Conservation (phyloP, 176 grass and related monocot genomes). For the Elaeis guineensis region DNA sequence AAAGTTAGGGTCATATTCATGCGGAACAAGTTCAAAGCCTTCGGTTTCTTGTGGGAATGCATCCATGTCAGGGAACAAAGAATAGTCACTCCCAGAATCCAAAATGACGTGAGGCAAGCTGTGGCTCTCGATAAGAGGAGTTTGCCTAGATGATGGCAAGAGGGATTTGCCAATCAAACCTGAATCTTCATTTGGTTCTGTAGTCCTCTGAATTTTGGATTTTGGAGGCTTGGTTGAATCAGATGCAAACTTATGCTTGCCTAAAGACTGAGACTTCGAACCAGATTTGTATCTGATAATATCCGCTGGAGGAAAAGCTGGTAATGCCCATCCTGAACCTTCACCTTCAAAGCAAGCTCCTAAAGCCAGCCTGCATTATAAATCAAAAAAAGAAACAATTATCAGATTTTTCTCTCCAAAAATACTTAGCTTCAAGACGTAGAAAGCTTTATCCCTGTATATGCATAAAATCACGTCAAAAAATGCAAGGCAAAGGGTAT, state of each 20-base stretch:
- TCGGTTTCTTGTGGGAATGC: constrained; percentile 22
- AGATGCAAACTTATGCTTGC: constrained; percentile 61
- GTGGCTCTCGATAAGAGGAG: neutral
- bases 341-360: constrained; percentile 84
- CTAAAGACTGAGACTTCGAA: constrained; percentile 37
- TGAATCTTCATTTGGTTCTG: constrained; percentile 36
- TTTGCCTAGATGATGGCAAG: constrained; percentile 21
- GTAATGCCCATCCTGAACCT: constrained; percentile 63
- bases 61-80: constrained; percentile 24
- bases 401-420: no score
- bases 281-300: constrained; percentile 35
- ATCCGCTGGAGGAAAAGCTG: constrained; percentile 54
- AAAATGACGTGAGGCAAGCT: constrained; percentile 26
- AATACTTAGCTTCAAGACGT: no score
- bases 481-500: no score
- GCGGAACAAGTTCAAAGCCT: constrained; percentile 19
- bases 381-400: constrained; percentile 15
- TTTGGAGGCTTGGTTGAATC: constrained; percentile 56
- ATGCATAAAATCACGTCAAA: no score
- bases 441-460: no score
- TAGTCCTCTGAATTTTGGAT: constrained; percentile 53
- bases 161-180: constrained; percentile 26
- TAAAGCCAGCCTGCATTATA: constrained; percentile 54
- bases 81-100: constrained; percentile 41
- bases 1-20: constrained; percentile 47